A percentile compares a stretch with the other conserved stretches of the same genome.
Conservation (phyloP, 164 flowering plant species). For the Warburgia ugandensis region DNA sequence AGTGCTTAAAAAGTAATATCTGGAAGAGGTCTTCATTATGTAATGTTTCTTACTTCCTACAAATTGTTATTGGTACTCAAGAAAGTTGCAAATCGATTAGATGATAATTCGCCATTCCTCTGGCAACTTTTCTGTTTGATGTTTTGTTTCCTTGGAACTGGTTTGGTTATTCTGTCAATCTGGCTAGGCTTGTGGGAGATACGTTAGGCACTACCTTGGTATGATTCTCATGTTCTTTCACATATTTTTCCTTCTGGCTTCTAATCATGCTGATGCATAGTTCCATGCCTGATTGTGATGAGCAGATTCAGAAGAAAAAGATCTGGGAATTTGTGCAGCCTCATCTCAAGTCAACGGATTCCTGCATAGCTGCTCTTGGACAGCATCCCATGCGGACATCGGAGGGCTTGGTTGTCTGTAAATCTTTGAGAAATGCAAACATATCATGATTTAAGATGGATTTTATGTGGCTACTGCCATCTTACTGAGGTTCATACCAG, state of each 20-base stretch:
- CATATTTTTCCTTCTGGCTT: not conserved
- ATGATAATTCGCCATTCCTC: too few relatives aligned
- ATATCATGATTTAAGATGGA: conserved; percentile 54
- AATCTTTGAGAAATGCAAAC: conserved; percentile 60
- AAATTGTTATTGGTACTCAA: not conserved
- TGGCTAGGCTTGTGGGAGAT: too few relatives aligned
- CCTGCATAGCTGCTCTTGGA: conserved; percentile 59
- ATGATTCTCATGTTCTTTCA: not conserved
- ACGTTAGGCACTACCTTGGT: too few relatives aligned
- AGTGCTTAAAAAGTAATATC: not conserved
- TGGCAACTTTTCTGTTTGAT: too few relatives aligned
- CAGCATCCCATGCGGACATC: conserved; percentile 68
- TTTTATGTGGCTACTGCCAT: too few relatives aligned
- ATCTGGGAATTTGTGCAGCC: conserved; percentile 90
- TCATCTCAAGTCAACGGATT: conserved; percentile 67
- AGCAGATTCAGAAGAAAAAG: conserved; percentile 88
- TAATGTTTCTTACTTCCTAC: not conserved
- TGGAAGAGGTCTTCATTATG: not conserved
- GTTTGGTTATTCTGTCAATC: too few relatives aligned
- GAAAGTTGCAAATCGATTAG: not conserved
- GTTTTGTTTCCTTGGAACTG: too few relatives aligned
- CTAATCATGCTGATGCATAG: not conserved
- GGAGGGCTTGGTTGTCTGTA: conserved; percentile 49
- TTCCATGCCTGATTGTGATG: not conserved
- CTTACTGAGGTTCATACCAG: too few relatives aligned